Evolutionary conservation across 1,284 basidiomycete species (phyloP), one percentile per base, ranked within the genome.

Genomic region (Volvariella surrecta): DNA sequence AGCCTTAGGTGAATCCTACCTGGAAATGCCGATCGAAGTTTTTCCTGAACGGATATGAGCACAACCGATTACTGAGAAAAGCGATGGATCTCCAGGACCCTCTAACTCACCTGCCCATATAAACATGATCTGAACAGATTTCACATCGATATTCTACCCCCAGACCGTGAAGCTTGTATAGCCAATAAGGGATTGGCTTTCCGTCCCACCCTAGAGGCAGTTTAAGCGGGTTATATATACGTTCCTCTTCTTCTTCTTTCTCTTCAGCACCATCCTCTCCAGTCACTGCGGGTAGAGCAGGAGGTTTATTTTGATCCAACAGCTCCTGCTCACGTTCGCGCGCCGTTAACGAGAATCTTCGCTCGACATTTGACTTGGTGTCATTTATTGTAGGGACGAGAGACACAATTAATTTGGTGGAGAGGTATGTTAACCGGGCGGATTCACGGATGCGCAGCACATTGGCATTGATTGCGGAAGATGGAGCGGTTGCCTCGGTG

Each of bases 81-180:
- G n/a, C 40, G 24, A 42, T 13, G 41, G 39, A 45, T 38, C n/a
- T n/a, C n/a, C n/a, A n/a, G n/a, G n/a, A n/a, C n/a, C n/a, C n/a
- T n/a, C n/a, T n/a, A 32, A 55, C 74, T 45, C 53, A 85, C 87
- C 88, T 75, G 52, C 94, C 94, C 84, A 94, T 94, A 61, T 95
- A 95, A 9, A 91, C 87, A 58, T 88, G 86, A 58, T 92, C 90
- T 11, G 91, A 95, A 62, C 96, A 99, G 55, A 99, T 97, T 67
- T 99, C 95, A 59, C 96, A 99, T 47, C 83, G 80, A 64, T 97
- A 99, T 63, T 97, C 93, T 40, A 97, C 94, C 20, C 95, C 94
- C 17, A 99, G 71, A 1, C 96, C 96, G 62, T 99, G 96, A 43
- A 99, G 68, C 64, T 98, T 99, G 71, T 95, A 99, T 47, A 99